These are phyloP conservation scores for Vigna nakashimae DNA, from an alignment of 306 rosid genomes.

Conservation along the genomic window DNA sequence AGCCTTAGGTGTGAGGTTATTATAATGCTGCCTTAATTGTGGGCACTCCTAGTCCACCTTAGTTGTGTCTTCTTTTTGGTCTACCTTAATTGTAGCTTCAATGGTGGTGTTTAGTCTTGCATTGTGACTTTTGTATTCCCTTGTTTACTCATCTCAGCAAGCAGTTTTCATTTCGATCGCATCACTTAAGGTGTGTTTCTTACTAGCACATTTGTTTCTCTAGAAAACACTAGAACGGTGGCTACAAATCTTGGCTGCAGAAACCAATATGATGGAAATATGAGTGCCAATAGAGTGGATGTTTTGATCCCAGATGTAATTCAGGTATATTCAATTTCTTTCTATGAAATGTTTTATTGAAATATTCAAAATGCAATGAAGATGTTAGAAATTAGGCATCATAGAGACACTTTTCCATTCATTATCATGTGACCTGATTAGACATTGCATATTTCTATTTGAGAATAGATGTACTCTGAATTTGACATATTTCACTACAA, in stretches of 20 bases:
- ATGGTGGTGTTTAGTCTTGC: not conserved
- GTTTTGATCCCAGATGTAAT: constrained; percentile 92
- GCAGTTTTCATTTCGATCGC: constrained; percentile 19
- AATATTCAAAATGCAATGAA: constrained; percentile 29
- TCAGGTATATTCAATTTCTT: constrained; percentile 64
- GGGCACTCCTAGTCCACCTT: not conserved
- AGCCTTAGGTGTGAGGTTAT: not conserved
- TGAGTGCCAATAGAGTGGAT: constrained; percentile 64
- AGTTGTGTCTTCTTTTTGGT: not conserved
- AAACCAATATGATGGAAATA: constrained; percentile 50
- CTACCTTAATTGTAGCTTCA: not conserved
- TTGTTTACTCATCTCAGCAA: not conserved
- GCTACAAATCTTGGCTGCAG: constrained; percentile 92
- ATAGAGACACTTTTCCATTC: not conserved
- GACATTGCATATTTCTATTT: constrained; percentile 5
- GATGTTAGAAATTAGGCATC: constrained; percentile 18
- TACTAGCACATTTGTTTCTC: constrained; percentile 36
- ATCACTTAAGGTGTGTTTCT: constrained; percentile 28
- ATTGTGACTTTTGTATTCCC: constrained; percentile 6
- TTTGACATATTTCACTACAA: constrained; percentile 31
- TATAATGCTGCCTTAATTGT: not conserved
- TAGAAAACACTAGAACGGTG: constrained; percentile 91
- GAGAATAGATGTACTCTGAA: not conserved
- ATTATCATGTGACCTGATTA: constrained; percentile 21
- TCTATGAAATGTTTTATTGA: constrained; percentile 23